These are phyloP conservation scores for Gracilaria gracilis DNA, from an alignment of 23 red algal species.

Conservation along the genomic window DNA sequence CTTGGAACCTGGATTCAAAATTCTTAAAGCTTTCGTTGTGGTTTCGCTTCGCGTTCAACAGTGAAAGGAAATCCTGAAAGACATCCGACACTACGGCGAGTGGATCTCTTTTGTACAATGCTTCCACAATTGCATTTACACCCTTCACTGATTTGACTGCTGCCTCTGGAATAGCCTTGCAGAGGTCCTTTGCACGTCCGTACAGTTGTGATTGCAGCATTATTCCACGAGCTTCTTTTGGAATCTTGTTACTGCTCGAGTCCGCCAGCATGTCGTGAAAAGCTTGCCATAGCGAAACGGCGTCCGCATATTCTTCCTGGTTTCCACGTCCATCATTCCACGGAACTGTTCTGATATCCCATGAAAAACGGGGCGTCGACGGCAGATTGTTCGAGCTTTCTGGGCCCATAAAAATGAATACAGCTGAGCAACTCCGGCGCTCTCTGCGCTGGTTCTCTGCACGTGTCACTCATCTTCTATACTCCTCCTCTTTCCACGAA, in stretches of 20 bases:
- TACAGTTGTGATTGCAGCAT: slow-evolving; percentile 14
- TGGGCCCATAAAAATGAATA: slow-evolving; percentile 14
- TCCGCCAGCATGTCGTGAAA: not conserved
- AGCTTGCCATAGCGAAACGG: slow-evolving; percentile 30
- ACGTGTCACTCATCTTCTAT: too few relatives aligned
- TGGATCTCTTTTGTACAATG: slow-evolving; percentile 29
- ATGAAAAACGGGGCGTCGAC: not conserved
- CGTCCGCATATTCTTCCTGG: slow-evolving; percentile 22
- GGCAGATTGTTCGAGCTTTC: not conserved
- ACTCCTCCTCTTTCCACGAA: too few relatives aligned
- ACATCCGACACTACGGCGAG: slow-evolving; percentile 35
- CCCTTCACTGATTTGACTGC: not conserved
- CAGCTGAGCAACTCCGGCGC: too few relatives aligned
- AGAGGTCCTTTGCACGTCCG: slow-evolving; percentile 20
- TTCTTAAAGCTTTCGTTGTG: not conserved
- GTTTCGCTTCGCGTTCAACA: not conserved
- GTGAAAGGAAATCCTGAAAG: not conserved
- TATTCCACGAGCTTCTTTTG: not conserved
- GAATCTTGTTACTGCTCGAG: slow-evolving; percentile 35
- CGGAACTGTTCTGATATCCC: not conserved
- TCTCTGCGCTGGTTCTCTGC: too few relatives aligned
- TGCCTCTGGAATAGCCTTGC: not conserved
- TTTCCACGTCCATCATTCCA: not conserved
- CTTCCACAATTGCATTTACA: slow-evolving; percentile 24
- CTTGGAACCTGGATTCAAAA: not conserved